Evolutionary conservation across 805 yeast species (phyloP).

Genomic region (Metschnikowia lochheadii): DNA sequence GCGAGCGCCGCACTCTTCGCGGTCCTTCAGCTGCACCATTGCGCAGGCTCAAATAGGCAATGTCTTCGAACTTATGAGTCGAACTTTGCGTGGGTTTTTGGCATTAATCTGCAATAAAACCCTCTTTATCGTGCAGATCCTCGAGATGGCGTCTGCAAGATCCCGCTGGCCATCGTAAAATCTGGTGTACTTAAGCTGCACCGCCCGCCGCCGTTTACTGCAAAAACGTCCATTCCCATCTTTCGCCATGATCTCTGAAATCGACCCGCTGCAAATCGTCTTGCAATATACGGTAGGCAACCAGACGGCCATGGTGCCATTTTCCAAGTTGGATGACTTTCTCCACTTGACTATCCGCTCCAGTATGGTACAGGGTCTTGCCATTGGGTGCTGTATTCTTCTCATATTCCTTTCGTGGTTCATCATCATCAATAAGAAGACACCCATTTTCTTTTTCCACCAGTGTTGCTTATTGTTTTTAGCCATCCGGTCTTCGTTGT

Average conservation of each 20-base stretch:
- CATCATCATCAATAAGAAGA: conserved; percentile 41
- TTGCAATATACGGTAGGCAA: conserved; percentile 13
- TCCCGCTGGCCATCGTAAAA: neutral
- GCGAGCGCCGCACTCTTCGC: neutral
- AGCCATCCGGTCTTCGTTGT: conserved; percentile 58
- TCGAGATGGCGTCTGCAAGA: neutral
- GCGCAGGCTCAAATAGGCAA: conserved; percentile 5
- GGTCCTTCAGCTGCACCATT: neutral
- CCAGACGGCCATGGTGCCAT: conserved; percentile 5
- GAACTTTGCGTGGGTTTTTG: neutral
- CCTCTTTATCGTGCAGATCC: neutral
- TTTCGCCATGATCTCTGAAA: conserved; percentile 5
- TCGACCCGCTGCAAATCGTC: conserved; percentile 9
- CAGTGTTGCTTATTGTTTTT: conserved; percentile 53
- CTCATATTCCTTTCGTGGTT: conserved; percentile 16
- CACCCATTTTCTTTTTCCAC: conserved; percentile 75
- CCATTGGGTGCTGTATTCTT: conserved; percentile 14
- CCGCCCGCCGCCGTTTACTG: neutral
- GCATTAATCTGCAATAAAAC: neutral
- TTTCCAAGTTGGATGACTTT: conserved; percentile 9
- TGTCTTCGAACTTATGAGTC: neutral
- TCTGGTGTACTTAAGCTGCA: neutral
- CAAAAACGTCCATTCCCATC: neutral
- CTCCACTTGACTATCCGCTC: conserved; percentile 5
- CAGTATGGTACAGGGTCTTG: conserved; percentile 13